Evolutionary conservation across 2,329 filamentous ascomycete species (phyloP).

Genomic region (Tolypocladium ophioglossoides): DNA sequence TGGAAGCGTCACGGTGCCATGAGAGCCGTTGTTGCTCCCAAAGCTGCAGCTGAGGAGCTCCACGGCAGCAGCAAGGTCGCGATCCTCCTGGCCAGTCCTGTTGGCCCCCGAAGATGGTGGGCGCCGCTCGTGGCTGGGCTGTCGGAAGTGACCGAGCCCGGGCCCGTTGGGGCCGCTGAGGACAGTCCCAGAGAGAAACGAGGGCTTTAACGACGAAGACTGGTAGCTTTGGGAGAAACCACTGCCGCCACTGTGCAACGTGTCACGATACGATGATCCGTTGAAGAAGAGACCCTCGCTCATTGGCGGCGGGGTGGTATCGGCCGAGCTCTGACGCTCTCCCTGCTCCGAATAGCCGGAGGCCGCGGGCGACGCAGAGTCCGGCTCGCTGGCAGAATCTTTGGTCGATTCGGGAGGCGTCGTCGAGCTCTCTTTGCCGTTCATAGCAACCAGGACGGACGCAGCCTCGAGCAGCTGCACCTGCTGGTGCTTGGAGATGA

Average conservation of each 20-base stretch:
- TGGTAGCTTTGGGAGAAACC: constrained; percentile 72
- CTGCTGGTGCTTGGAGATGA: constrained; percentile 99
- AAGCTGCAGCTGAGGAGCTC: constrained; percentile 88
- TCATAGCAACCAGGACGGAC: constrained; percentile 94
- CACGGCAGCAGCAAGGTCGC: constrained; percentile 80
- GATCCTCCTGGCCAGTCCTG: constrained; percentile 69
- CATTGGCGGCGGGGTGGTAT: constrained; percentile 85
- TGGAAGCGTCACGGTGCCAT: constrained; percentile 49
- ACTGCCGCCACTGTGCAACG: constrained; percentile 48
- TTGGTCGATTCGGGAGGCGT: constrained; percentile 56
- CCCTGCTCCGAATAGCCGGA: constrained; percentile 72
- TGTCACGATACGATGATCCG: constrained; percentile 40
- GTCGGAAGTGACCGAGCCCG: constrained; percentile 51
- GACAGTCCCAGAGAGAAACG: constrained; percentile 34
- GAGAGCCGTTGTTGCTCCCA: constrained; percentile 60
- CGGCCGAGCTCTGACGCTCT: constrained; percentile 71
- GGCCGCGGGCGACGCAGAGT: constrained; percentile 70
- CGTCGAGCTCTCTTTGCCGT: constrained; percentile 39
- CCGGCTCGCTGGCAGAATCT: constrained; percentile 66
- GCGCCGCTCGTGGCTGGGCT: constrained; percentile 65
- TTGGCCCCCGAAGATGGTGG: constrained; percentile 72
- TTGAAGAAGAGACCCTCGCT: constrained; percentile 50
- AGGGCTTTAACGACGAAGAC: constrained; percentile 46
- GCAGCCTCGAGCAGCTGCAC: constrained; percentile 95
- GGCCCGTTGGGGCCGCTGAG: constrained; percentile 28